These are phyloP conservation scores for Lantana camara DNA, from an alignment of 257 asterid genomes.

Conservation along the genomic window DNA sequence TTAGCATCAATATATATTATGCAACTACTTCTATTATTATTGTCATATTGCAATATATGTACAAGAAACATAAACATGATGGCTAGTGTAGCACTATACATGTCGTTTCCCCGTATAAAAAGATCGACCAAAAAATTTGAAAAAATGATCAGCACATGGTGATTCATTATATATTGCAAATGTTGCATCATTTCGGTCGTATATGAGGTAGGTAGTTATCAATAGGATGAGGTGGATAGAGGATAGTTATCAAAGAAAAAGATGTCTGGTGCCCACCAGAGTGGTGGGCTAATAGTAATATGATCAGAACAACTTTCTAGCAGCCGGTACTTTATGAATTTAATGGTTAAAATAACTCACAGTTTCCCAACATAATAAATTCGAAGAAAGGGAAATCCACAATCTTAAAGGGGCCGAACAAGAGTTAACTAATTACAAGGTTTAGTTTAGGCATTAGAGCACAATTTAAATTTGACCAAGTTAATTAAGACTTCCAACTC, in stretches of 20 bases:
- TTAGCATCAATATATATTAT: neutral
- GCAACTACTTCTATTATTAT: neutral
- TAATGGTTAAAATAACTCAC: neutral
- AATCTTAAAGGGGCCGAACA: neutral
- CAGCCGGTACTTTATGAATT: neutral
- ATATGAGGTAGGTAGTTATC: neutral
- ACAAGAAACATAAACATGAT: neutral
- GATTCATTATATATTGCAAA: constrained; percentile 2
- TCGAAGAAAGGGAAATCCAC: neutral
- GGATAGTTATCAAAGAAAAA: neutral
- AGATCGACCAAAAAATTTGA: neutral
- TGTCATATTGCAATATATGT: neutral
- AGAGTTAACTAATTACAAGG: too few relatives aligned
- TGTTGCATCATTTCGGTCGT: too few relatives aligned
- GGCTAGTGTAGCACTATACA: neutral
- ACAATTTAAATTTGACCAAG: neutral
- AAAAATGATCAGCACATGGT: neutral
- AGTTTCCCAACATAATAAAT: constrained; percentile 15
- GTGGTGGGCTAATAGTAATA: constrained; percentile 16
- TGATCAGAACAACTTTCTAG: neutral
- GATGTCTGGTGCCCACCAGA: constrained; percentile 8
- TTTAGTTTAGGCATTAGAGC: neutral
- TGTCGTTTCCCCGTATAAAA: neutral
- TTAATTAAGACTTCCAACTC: too few relatives aligned
- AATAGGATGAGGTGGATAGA: constrained; percentile 12